Evolutionary conservation across 2,329 filamentous ascomycete genomes (phyloP), one percentile per base, ranked within the genome.

Genomic region (Talaromyces amestolkiae): DNA sequence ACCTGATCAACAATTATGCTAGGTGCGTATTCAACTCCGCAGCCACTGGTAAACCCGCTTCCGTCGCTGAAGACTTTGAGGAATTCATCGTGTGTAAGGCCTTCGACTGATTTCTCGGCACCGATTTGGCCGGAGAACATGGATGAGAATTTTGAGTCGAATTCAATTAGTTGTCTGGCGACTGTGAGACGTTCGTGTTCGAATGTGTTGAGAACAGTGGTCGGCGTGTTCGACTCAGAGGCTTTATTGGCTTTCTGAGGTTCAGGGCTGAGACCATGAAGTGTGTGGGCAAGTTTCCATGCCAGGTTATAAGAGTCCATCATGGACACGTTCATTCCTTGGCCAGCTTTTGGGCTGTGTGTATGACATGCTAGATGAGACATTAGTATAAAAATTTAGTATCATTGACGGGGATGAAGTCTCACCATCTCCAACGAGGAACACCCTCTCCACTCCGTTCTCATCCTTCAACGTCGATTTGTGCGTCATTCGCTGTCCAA

Each of bases 401-500:
- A 22, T 13, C 33, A 15, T 37, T 17, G 15, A 1, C 24, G n/a
- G 24, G 7, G 31, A 37, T 27, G 3, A 9, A 17, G 3, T 68
- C 74, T 63, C 71, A 79, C 77, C 78, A 77, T 93, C 90, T 45
- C 90, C 90, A 13, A 87, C 89, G 33, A 93, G 82, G 73, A 92
- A 92, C 1, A 92, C 88, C 61, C 90, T 84, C 69, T 90, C 84
- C 66, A 90, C 85, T 0, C 88, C 89, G 70, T 90, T 90, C 19
- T 82, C 85, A 64, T 89, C 88, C 1, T 89, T 84, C 39, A 91
- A 71, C 0, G 76, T 74, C 65, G 81, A 81, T 1, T 72, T 68
- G 33, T 74, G 70, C 1, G 76, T 73, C 9, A 79, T 89, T 0
- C 90, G 88, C 75, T 92, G 90, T 9, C 89, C 89, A 67, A 92